Conservation (phyloP, 305 asterid genomes). For the Solanum hybrid region DNA sequence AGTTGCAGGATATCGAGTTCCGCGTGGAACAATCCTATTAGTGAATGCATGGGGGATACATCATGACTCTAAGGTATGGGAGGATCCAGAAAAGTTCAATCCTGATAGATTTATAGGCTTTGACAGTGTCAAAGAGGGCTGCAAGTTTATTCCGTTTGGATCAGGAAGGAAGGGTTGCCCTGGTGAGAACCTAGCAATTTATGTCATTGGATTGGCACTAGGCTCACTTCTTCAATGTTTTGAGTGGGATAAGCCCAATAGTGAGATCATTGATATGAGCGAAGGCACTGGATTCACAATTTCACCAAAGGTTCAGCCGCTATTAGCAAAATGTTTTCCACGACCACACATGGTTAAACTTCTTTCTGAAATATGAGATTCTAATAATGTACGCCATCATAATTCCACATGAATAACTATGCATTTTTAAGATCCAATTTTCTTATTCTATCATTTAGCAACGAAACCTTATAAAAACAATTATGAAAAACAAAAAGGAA, state of each 20-base stretch:
- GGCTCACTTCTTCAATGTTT: constrained; percentile 40
- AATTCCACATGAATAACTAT: not conserved
- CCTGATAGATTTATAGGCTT: constrained; percentile 27
- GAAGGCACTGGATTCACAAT: constrained; percentile 10
- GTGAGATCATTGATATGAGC: constrained; percentile 14
- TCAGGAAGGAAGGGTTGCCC: constrained; percentile 40
- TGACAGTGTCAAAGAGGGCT: constrained; percentile 15
- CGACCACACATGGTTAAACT: constrained; percentile 8
- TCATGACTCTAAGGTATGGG: constrained; percentile 33
- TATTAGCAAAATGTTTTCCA: constrained; percentile 13
- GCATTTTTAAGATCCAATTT: not conserved
- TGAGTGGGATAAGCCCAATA: constrained; percentile 27
- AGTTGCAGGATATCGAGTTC: not conserved
- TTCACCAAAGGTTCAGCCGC: constrained; percentile 5
- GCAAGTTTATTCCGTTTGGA: constrained; percentile 32
- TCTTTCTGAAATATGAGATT: not conserved
- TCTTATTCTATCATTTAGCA: not conserved
- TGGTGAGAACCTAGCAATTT: constrained; percentile 25
- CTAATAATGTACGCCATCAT: not conserved
- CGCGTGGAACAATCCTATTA: constrained; percentile 24
- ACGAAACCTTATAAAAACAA: not conserved
- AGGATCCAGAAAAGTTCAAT: constrained; percentile 31
- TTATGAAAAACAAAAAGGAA: not conserved
- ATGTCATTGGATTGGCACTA: constrained; percentile 23
- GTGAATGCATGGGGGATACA: constrained; percentile 38